Conservation (phyloP, 441 rosid genomes). For the Croton setiger region DNA sequence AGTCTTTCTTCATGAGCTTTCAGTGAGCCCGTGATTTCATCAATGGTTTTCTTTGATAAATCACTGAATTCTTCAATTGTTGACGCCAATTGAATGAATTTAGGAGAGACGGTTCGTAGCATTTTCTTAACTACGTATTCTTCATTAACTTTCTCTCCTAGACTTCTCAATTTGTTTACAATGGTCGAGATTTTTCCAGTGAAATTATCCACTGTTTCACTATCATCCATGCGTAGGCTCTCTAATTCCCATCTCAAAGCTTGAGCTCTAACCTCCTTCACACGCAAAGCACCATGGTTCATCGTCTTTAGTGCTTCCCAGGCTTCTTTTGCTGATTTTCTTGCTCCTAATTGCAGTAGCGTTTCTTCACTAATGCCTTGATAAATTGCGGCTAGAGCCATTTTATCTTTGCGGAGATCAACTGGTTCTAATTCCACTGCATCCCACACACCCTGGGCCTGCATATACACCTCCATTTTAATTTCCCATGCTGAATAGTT, state of each 20-base stretch:
- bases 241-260: neutral
- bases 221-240: neutral
- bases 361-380: conserved; percentile 3
- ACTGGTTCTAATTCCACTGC: neutral
- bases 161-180: neutral
- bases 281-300: too few species aligned
- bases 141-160: conserved; percentile 1
- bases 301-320: neutral
- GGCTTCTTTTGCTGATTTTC: neutral
- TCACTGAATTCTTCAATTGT: neutral
- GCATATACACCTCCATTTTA: neutral
- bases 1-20: too few species aligned
- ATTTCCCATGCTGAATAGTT: neutral
- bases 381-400: neutral
- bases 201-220: neutral
- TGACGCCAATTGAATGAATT: neutral
- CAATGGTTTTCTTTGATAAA: too few species aligned
- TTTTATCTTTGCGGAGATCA: neutral
- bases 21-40: too few species aligned
- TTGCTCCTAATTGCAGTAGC: neutral
- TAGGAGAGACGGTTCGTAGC: neutral
- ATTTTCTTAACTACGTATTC: neutral
- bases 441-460: neutral
- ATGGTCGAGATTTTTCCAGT: neutral
- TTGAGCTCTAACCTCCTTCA: neutral